Base-by-base conservation (phyloP, 306 rosid genomes). In the Dalbergia cultrata region DNA sequence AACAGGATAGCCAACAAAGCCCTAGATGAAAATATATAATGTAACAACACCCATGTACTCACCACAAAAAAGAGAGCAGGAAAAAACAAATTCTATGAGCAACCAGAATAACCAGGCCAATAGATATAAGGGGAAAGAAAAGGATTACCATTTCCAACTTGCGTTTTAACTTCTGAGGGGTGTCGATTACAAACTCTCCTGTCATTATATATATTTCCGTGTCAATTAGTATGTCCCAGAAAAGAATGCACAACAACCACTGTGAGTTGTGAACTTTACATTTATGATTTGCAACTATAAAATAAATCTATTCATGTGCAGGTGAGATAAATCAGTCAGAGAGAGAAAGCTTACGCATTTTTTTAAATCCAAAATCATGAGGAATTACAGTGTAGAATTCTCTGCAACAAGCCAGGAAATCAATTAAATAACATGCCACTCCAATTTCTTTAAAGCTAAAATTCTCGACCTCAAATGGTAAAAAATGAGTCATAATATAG, bases 341-440 rank as follows among this genome's bases (percentile, higher is more conserved):
- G 66, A 82, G 80, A 86, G 87, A 86, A 33, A 69, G 82, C 97
- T 73, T 87, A 92, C 98, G 53, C 98, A 93, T 93, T 81, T 96
- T 93, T 74, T 86, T 92, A 82, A 93, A 96, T 80, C 99, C 97
- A 67, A 92, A 93, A 79, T 96, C 98, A 76, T 96, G 99, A 78
- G 98, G 99, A 87, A 96, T 93, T 82, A 93, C 90, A 16, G 97
- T 92, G 82, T 93, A 96, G 90, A 96, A 93, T 82, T 96, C 97
- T 88, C 99, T 96, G 93, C 91, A 86, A 64, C 74, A 83, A 79
- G 78, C 16, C 67, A 85, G 68, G 39, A 78, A 83, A 73, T 39
- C 67, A 88, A 70, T 74, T 68, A 56, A 6, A 3, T 85, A 78
- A 52, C 68, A 63, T 80, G 34, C 69, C 7, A 61, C 52, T 77